phyloP scores from a whole-genome alignment of 2,329 filamentous ascomycete species.

The Cercospora beticola region DNA sequence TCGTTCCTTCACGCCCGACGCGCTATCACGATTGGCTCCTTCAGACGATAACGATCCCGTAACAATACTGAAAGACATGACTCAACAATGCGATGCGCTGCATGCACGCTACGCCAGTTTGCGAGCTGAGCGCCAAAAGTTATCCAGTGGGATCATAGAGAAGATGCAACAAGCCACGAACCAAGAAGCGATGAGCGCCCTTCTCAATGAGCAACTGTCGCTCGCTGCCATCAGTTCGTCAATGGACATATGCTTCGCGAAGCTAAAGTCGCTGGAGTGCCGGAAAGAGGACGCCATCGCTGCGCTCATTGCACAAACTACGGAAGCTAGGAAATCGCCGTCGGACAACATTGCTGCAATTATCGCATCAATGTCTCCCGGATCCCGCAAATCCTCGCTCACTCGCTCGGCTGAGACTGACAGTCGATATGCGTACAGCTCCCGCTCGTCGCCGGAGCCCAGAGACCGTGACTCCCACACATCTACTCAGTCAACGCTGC shows the following conservation, averaged over 20 bases:
- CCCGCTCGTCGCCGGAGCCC: conserved; percentile 25
- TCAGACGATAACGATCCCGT: conserved; percentile 16
- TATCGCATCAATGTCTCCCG: conserved; percentile 22
- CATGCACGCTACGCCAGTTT: conserved; percentile 32
- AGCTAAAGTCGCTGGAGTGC: conserved; percentile 36
- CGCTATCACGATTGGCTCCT: conserved; percentile 9
- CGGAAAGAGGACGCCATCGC: conserved; percentile 33
- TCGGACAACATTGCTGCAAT: conserved; percentile 24
- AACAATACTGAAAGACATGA: conserved; percentile 22
- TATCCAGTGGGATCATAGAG: conserved; percentile 29
- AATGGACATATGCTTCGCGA: conserved; percentile 39
- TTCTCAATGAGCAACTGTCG: conserved; percentile 36
- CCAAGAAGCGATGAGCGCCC: conserved; percentile 30
- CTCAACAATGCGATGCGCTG: conserved; percentile 32
- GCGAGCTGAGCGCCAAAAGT: conserved; percentile 33
- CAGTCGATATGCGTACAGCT: conserved; percentile 16
- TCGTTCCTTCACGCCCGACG: conserved; percentile 15
- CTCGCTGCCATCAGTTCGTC: conserved; percentile 35
- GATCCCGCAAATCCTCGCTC: conserved; percentile 14
- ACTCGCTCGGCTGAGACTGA: conserved; percentile 14
- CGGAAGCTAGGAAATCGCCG: conserved; percentile 15
- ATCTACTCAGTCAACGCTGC: conserved; percentile 18
- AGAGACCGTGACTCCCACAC: conserved; percentile 5
- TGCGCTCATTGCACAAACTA: conserved; percentile 24
- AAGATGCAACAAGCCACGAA: conserved; percentile 26